Conservation (phyloP, 345 rosid genomes). For the Anastatica hierochuntica region DNA sequence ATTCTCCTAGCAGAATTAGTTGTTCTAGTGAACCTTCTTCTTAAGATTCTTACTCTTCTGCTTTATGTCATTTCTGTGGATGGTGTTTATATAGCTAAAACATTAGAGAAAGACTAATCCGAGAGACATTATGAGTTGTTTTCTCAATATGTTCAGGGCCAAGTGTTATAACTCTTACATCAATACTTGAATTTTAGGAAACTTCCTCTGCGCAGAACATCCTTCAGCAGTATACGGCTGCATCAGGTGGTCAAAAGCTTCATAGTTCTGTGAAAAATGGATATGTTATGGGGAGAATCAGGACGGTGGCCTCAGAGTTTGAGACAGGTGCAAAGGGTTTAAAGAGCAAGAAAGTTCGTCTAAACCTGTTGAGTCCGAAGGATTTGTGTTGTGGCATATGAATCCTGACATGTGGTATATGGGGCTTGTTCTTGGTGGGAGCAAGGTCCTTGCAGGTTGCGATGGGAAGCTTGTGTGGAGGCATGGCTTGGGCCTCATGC, state of each 20-base stretch:
- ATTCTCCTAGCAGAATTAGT: too few species aligned
- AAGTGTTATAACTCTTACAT: not conserved
- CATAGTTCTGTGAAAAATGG: constrained; percentile 64
- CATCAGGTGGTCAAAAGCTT: constrained; percentile 71
- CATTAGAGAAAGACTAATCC: too few species aligned
- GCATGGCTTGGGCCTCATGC: constrained; percentile 79
- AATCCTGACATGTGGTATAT: constrained; percentile 85
- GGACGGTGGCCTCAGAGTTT: constrained; percentile 66
- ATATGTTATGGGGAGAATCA: constrained; percentile 76
- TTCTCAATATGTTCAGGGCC: too few species aligned
- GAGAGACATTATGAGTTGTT: too few species aligned
- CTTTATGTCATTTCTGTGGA: too few species aligned
- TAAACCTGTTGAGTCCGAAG: constrained; percentile 62
- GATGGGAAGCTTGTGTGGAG: constrained; percentile 85
- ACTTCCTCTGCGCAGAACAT: constrained; percentile 78
- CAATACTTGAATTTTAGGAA: constrained; percentile 39
- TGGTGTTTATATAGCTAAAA: too few species aligned
- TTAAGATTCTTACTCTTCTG: too few species aligned
- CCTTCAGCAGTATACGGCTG: constrained; percentile 79
- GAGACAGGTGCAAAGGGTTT: constrained; percentile 56
- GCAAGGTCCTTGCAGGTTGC: constrained; percentile 76
- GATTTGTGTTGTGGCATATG: constrained; percentile 92
- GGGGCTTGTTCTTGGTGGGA: constrained; percentile 72
- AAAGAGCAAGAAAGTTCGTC: constrained; percentile 45
- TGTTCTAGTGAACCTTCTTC: too few species aligned